Evolutionary conservation across 108 stramenopile species (phyloP).

Genomic region (Conticribra weissflogii): DNA sequence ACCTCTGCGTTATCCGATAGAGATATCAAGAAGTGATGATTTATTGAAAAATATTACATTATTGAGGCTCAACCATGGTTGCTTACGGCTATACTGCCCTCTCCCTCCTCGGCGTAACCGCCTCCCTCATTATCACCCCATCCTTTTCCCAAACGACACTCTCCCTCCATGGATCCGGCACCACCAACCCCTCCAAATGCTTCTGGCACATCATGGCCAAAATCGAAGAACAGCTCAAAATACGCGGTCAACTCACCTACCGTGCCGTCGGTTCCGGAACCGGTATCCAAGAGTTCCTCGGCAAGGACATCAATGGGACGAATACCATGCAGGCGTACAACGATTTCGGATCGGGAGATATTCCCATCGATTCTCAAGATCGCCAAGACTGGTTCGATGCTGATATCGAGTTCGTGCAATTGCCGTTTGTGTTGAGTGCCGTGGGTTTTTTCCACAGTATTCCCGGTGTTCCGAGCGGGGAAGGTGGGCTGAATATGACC

Average conservation of each 20-base stretch:
- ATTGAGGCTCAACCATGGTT: too few relatives aligned
- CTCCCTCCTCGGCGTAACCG: background rate
- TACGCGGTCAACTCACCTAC: conserved; percentile 77
- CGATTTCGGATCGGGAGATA: conserved; percentile 85
- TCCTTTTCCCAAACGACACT: too few relatives aligned
- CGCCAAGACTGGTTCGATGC: conserved; percentile 37
- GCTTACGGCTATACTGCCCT: too few relatives aligned
- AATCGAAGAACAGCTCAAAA: conserved; percentile 59
- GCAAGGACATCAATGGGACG: conserved; percentile 36
- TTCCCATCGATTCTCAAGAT: conserved; percentile 59
- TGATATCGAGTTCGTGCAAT: conserved; percentile 61
- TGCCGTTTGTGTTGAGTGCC: conserved; percentile 79
- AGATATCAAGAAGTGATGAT: too few relatives aligned
- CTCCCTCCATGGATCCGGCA: conserved; percentile 77
- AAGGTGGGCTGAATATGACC: conserved; percentile 59
- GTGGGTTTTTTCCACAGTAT: conserved; percentile 82
- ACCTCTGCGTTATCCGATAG: too few relatives aligned
- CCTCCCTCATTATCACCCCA: background rate
- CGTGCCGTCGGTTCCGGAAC: conserved; percentile 86
- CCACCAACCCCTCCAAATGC: conserved; percentile 90
- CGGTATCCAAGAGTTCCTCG: conserved; percentile 78
- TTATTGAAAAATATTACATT: too few relatives aligned
- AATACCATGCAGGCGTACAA: conserved; percentile 36
- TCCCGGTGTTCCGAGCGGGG: conserved; percentile 54
- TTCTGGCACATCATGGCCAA: conserved; percentile 81